phyloP scores from a whole-genome alignment of 2,329 filamentous ascomycete genomes.

The Ophiostoma montium region DNA sequence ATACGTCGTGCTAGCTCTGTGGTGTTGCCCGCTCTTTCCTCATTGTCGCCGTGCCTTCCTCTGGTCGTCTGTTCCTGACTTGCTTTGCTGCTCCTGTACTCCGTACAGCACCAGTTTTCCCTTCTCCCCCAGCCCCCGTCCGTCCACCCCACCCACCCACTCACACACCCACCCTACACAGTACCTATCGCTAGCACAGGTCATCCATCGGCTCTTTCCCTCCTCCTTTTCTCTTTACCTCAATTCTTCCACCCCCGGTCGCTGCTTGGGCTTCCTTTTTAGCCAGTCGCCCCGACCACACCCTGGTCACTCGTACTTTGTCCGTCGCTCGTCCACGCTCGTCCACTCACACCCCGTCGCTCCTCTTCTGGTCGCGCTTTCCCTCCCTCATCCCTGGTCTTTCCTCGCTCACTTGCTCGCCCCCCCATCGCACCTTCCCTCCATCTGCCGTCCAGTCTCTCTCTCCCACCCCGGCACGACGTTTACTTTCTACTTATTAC shows the following conservation, averaged over 20 bases:
- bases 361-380: slow-evolving; percentile 4
- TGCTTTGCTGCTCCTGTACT: slow-evolving; percentile 7
- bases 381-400: slow-evolving; percentile 5
- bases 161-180: slow-evolving; percentile 5
- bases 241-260: neutral
- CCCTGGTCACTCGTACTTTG: slow-evolving; percentile 8
- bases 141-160: slow-evolving; percentile 7
- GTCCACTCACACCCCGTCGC: slow-evolving; percentile 4
- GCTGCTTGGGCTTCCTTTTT: slow-evolving; percentile 11
- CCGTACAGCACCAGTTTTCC: slow-evolving; percentile 7
- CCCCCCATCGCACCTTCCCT: neutral
- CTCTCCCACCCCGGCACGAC: neutral
- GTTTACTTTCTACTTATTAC: neutral
- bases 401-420: slow-evolving; percentile 1
- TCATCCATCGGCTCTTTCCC: neutral
- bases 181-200: slow-evolving; percentile 3
- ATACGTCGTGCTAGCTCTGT: neutral
- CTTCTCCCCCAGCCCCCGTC: slow-evolving; percentile 5
- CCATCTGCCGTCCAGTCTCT: neutral
- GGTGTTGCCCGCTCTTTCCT: neutral
- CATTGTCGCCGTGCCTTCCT: neutral
- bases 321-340: slow-evolving; percentile 6
- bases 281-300: slow-evolving; percentile 4
- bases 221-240: slow-evolving; percentile 1
- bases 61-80: neutral